A percentile compares a stretch with the other conserved stretches of the same genome.
phyloP scores from a whole-genome alignment of 345 rosid genomes.

The Camelina neglecta region DNA sequence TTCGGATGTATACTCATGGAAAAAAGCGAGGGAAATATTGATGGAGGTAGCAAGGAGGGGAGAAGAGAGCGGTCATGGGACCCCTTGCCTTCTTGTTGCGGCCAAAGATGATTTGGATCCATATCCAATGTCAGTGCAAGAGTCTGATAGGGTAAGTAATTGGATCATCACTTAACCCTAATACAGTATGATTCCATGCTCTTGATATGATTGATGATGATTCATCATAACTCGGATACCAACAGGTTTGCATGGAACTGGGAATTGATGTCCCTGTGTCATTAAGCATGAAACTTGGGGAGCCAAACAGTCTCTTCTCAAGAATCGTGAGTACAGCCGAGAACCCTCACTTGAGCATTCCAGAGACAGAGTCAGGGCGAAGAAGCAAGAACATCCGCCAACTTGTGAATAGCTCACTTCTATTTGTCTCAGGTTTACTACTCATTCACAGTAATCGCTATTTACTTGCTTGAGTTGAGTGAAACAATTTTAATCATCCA shows the following conservation, averaged over 20 bases:
- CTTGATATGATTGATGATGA: neutral
- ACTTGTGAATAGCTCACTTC: conserved; percentile 64
- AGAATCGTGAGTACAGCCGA: conserved; percentile 67
- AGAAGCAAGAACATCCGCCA: conserved; percentile 61
- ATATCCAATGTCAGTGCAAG: conserved; percentile 63
- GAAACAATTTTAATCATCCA: conserved; percentile 7
- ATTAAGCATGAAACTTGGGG: conserved; percentile 58
- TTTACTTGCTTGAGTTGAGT: neutral
- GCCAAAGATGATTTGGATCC: conserved; percentile 80
- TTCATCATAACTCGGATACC: neutral
- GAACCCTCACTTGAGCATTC: conserved; percentile 71
- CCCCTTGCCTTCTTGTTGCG: conserved; percentile 77
- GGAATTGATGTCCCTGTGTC: conserved; percentile 72
- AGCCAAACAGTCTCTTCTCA: conserved; percentile 54
- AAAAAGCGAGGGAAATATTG: conserved; percentile 68
- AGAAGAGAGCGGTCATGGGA: conserved; percentile 65
- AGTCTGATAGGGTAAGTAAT: conserved; percentile 55
- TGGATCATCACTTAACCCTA: neutral
- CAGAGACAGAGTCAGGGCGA: conserved; percentile 73
- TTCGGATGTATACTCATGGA: conserved; percentile 80
- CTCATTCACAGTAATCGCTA: neutral
- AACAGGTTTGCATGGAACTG: conserved; percentile 69
- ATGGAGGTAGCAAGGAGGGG: conserved; percentile 70
- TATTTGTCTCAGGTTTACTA: conserved; percentile 66
- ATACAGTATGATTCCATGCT: conserved; percentile 4